Conservation (phyloP, 345 rosid genomes). For the Hibiscus trionum region DNA sequence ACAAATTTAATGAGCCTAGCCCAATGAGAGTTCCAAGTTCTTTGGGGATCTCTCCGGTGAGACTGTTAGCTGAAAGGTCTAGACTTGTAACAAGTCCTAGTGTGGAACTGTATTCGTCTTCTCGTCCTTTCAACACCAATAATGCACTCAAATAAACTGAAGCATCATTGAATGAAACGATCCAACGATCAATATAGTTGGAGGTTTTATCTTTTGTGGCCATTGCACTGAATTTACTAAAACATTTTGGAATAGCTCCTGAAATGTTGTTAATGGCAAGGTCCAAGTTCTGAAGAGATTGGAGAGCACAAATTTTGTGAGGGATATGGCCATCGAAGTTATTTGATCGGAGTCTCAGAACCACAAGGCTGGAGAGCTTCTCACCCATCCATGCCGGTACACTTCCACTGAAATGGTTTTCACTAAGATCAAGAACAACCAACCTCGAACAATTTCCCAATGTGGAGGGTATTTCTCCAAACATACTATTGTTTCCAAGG, state of each 20-base stretch:
- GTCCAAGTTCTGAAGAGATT: slow-evolving; percentile 14
- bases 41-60: slow-evolving; percentile 14
- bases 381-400: slow-evolving; percentile 6
- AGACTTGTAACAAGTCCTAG: neutral
- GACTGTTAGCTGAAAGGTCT: neutral
- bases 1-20: neutral
- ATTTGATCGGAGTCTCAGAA: slow-evolving; percentile 13
- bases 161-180: accelerated
- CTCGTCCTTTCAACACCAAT: neutral
- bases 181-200: accelerated
- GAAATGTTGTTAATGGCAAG: slow-evolving; percentile 13
- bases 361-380: neutral
- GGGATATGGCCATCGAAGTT: slow-evolving; percentile 9
- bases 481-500: slow-evolving; percentile 10
- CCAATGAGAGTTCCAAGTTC: slow-evolving; percentile 6
- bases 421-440: slow-evolving; percentile 2
- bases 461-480: slow-evolving; percentile 11
- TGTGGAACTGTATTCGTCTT: neutral
- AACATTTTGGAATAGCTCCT: slow-evolving; percentile 14
- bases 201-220: neutral
- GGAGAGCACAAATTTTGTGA: neutral
- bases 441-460: neutral
- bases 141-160: neutral
- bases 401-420: slow-evolving; percentile 3
- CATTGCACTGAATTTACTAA: slow-evolving; percentile 16